These are phyloP conservation scores for Rhodotorula kratochvilovae DNA, from an alignment of 768 basidiomycete species.

Conservation along the genomic window DNA sequence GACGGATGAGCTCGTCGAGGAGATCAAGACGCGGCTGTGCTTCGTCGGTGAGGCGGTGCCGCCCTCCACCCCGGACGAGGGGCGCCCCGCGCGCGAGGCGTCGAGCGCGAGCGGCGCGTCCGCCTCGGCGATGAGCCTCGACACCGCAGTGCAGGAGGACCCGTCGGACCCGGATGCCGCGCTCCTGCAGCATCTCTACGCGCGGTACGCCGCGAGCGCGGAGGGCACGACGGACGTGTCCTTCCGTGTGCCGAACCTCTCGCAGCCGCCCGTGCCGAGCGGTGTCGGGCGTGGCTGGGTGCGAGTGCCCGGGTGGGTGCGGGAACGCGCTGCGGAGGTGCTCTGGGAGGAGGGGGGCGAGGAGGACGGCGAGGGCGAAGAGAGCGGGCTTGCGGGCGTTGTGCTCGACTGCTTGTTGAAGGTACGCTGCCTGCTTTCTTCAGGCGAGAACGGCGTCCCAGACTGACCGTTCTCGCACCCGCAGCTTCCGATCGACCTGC, in stretches of 20 bases:
- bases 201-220: constrained; percentile 4
- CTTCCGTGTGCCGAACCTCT: constrained; percentile 17
- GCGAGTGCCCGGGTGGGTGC: constrained; percentile 80
- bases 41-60: constrained; percentile 64
- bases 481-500: constrained; percentile 84
- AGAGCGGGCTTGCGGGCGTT: constrained; percentile 74
- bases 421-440: constrained; percentile 50
- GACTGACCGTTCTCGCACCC: background rate
- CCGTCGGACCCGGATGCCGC: constrained; percentile 3
- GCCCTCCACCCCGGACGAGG: too few species aligned
- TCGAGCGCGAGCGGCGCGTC: background rate
- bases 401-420: constrained; percentile 74
- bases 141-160: background rate
- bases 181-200: constrained; percentile 21
- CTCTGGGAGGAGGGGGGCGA: constrained; percentile 82
- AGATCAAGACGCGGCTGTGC: constrained; percentile 82
- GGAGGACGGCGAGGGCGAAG: constrained; percentile 78
- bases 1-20: constrained; percentile 74
- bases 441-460: background rate
- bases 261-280: background rate
- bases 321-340: constrained; percentile 84
- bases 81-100: background rate
- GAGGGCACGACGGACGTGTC: constrained; percentile 23
- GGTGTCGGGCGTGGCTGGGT: constrained; percentile 25
- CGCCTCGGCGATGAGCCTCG: constrained; percentile 20